These are phyloP conservation scores for Batrachochytrium dendrobatidis DNA, from an alignment of 371 early-diverging fungal species.

Conservation along the genomic window DNA sequence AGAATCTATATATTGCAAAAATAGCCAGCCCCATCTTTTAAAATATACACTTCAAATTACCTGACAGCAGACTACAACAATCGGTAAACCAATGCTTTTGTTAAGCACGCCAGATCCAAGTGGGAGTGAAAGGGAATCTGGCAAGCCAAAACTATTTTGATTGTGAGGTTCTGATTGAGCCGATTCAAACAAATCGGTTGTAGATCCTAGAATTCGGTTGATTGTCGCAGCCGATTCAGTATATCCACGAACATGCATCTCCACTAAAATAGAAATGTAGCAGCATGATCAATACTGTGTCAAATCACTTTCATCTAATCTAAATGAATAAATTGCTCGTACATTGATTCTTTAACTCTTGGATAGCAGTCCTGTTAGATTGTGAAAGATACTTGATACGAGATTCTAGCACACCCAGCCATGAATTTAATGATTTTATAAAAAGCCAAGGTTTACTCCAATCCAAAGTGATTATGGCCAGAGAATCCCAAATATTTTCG, in stretches of 20 bases:
- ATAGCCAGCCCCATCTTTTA: too few relatives aligned
- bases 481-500: conserved; percentile 55
- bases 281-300: conserved; percentile 52
- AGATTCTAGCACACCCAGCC: conserved; percentile 68
- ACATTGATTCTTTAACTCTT: conserved; percentile 69
- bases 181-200: too few relatives aligned
- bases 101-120: conserved; percentile 74
- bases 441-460: conserved; percentile 91
- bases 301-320: conserved; percentile 33
- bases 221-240: conserved; percentile 8
- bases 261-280: conserved; percentile 35
- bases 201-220: not conserved
- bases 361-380: conserved; percentile 58
- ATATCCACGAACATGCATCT: conserved; percentile 15
- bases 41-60: too few relatives aligned
- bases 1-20: too few relatives aligned
- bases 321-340: too few relatives aligned
- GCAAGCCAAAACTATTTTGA: not conserved
- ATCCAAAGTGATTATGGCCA: conserved; percentile 75
- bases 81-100: conserved; percentile 79
- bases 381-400: conserved; percentile 49
- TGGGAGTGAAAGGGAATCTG: conserved; percentile 55
- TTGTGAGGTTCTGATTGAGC: too few relatives aligned
- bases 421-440: conserved; percentile 69
- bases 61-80: conserved; percentile 85